Evolutionary conservation across 371 early-diverging fungal genomes (phyloP), one percentile per base, ranked within the genome.

Genomic region (Quaeritorhiza haematococci): DNA sequence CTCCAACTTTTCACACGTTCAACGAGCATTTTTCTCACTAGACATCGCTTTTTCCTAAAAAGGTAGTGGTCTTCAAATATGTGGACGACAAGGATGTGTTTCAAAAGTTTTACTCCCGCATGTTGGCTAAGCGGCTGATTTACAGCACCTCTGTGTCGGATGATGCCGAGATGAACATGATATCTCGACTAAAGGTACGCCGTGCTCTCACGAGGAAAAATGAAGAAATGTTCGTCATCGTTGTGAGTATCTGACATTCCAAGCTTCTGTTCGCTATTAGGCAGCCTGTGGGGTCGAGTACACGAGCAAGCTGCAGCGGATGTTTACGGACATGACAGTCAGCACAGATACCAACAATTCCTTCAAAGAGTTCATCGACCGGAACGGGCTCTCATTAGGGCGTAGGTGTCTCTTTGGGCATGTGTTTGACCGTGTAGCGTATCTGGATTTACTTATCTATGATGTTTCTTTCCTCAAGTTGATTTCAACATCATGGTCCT

Each of bases 251-350:
- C 15, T 55, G 7, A 61, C 10, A 24, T 49, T 62, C 7, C 62
- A 73, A 56, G 13, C 38, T n/a, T 13, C 38, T 23, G 24, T 21
- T 24, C 13, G 10, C 26, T 17, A 19, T 46, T 46, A 75, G 69
- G 61, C 47, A 38, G 82, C 84, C 5, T 92, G 92, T 57, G 94
- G 94, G 29, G 79, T 84, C 33, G 94, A 94, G 65, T 94, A 91
- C 67, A 91, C 91, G 1, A 75, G 79, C n/a, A 92, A 92, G 54
- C 71, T 94, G 29, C 90, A 91, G 56, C 79, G 90, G 30, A 92
- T 94, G 93, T 86, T 91, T 55, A 90, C 89, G 8, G 94, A 94
- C 59, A 86, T 92, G 75, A 75, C 86, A 2, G 64, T 92, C 29
- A 88, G 87, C 54, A 70, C 76, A 26, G 91, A 90, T 46, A 55